These are phyloP conservation scores for Pichia sp. DNA, from an alignment of 1,139 yeast species.

Conservation along the genomic window DNA sequence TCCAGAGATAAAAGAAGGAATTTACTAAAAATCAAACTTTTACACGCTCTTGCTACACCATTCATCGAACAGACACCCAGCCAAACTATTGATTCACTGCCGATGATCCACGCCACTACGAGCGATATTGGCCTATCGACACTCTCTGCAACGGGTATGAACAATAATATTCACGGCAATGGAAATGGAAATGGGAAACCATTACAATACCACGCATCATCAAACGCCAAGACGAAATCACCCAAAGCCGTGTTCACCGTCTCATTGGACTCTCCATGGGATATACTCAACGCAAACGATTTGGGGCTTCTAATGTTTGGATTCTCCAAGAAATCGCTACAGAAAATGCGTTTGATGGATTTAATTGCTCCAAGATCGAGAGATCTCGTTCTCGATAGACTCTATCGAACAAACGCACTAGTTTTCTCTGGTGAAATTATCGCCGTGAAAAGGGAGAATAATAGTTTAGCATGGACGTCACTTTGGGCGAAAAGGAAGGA, in stretches of 20 bases:
- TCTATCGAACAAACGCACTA: conserved; percentile 36
- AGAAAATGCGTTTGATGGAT: conserved; percentile 62
- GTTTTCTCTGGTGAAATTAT: conserved; percentile 57
- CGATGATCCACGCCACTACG: conserved; percentile 29
- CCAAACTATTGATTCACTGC: conserved; percentile 25
- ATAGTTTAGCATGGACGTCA: conserved; percentile 62
- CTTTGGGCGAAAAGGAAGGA: conserved; percentile 82
- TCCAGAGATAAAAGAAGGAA: conserved; percentile 20
- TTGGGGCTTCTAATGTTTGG: conserved; percentile 87
- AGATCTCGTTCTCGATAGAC: conserved; percentile 53
- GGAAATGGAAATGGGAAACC: conserved; percentile 1
- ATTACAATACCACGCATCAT: conserved; percentile 53
- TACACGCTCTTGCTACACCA: conserved; percentile 70
- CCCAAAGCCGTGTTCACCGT: conserved; percentile 87
- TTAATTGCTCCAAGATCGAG: conserved; percentile 70
- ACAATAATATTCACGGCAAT: background rate
- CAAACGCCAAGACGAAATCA: conserved; percentile 57
- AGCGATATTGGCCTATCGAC: conserved; percentile 38
- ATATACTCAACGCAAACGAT: conserved; percentile 79
- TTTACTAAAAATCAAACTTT: conserved; percentile 42
- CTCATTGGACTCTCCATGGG: conserved; percentile 69
- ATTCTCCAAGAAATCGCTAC: conserved; percentile 57
- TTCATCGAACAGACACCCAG: conserved; percentile 44
- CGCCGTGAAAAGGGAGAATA: conserved; percentile 45
- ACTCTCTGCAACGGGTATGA: conserved; percentile 10